Evolutionary conservation across 352 stramenopile species (phyloP).

Genomic region (Globisporangium camurandrum): DNA sequence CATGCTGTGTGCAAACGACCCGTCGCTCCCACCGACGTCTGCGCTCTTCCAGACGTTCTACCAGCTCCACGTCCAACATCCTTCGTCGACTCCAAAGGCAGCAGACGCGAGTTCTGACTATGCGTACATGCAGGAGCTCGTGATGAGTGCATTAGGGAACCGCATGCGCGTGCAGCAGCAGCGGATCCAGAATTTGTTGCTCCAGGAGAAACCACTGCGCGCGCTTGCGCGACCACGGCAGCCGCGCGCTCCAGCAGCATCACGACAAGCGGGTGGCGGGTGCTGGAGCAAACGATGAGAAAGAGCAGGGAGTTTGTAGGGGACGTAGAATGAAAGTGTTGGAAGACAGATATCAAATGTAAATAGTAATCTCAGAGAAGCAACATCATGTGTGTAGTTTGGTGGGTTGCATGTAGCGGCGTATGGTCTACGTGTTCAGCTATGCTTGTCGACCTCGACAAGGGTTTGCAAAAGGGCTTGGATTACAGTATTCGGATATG

Average conservation of each 20-base stretch:
- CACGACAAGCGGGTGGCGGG: too few species aligned
- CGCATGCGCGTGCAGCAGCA: conserved; percentile 9
- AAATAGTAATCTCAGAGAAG: not conserved
- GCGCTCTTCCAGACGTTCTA: conserved; percentile 14
- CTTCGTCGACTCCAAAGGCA: not conserved
- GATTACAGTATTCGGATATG: too few species aligned
- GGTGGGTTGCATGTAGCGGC: too few species aligned
- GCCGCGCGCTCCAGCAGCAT: too few species aligned
- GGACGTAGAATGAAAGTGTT: not conserved
- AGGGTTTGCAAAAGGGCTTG: too few species aligned
- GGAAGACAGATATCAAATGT: conserved; percentile 1
- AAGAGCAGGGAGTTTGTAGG: not conserved
- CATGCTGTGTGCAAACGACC: not conserved
- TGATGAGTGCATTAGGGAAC: conserved; percentile 11
- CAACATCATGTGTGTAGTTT: too few species aligned
- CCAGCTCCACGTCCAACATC: conserved; percentile 4
- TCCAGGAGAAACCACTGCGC: not conserved
- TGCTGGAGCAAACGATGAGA: too few species aligned
- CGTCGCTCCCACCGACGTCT: not conserved
- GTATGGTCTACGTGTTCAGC: too few species aligned
- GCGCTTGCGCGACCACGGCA: too few species aligned
- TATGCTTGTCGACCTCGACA: too few species aligned
- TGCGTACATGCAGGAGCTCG: conserved; percentile 9
- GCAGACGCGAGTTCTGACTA: not conserved
- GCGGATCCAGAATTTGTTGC: conserved; percentile 7